phyloP scores from a whole-genome alignment of 805 yeast species.

The Wickerhamomyces bovis region DNA sequence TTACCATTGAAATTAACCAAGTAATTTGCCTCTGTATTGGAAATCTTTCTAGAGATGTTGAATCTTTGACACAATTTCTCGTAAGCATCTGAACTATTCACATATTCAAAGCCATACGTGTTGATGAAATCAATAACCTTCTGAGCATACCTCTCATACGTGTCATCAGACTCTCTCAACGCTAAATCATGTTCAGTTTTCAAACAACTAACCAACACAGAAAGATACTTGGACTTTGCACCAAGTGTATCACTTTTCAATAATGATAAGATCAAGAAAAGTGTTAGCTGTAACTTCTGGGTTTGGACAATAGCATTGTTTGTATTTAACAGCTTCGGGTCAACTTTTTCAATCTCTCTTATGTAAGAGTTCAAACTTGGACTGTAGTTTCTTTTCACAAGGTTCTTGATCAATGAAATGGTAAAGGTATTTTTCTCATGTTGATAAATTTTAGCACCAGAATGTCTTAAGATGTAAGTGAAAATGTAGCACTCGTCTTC shows the following conservation, averaged over 20 bases:
- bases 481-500: slow-evolving; percentile 18
- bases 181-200: slow-evolving; percentile 11
- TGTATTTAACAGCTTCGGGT: slow-evolving; percentile 10
- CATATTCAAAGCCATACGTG: slow-evolving; percentile 12
- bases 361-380: slow-evolving; percentile 14
- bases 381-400: slow-evolving; percentile 8
- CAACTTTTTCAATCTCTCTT: slow-evolving; percentile 15
- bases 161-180: not conserved
- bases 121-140: slow-evolving; percentile 15
- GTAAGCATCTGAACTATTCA: slow-evolving; percentile 10
- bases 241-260: slow-evolving; percentile 8
- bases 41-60: slow-evolving; percentile 3
- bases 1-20: slow-evolving; percentile 11
- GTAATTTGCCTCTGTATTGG: slow-evolving; percentile 7
- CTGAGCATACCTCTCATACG: slow-evolving; percentile 10
- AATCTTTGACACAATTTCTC: slow-evolving; percentile 8
- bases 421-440: slow-evolving; percentile 15
- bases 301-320: slow-evolving; percentile 14
- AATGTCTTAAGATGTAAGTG: slow-evolving; percentile 15
- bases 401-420: slow-evolving; percentile 10
- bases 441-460: slow-evolving; percentile 11
- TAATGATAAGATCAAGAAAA: slow-evolving; percentile 12
- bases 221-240: slow-evolving; percentile 10
- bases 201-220: slow-evolving; percentile 12
- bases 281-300: slow-evolving; percentile 16